Conservation (phyloP, 2,329 filamentous ascomycete genomes). For the Diaporthe humulicola region DNA sequence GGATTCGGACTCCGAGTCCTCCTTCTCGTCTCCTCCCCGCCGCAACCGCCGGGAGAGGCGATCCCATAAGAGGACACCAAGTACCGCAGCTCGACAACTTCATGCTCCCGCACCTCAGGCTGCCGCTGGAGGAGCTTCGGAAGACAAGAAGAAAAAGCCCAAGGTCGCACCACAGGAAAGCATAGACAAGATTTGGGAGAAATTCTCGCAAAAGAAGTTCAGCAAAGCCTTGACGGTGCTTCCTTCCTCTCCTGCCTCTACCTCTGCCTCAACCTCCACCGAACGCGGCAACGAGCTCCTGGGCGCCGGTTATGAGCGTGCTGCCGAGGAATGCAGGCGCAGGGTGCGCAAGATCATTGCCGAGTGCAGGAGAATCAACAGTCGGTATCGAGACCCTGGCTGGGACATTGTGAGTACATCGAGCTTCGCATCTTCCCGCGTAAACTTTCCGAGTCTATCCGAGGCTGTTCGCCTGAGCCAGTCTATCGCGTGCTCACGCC, state of each 20-base stretch:
- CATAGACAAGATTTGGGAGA: conserved; percentile 77
- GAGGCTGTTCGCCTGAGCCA: not conserved
- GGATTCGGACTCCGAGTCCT: conserved; percentile 37
- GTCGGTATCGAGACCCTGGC: conserved; percentile 79
- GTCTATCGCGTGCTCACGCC: too few species aligned
- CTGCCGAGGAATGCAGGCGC: conserved; percentile 72
- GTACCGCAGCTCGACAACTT: not conserved
- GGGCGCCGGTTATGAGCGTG: conserved; percentile 72
- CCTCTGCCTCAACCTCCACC: conserved; percentile 61
- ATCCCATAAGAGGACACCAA: conserved; percentile 2
- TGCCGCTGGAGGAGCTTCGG: conserved; percentile 48
- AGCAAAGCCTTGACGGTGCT: conserved; percentile 75
- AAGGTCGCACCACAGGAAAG: conserved; percentile 73
- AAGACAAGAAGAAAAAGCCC: conserved; percentile 69
- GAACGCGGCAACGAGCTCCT: conserved; percentile 72
- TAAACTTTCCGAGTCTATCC: too few species aligned
- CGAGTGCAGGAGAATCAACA: conserved; percentile 80
- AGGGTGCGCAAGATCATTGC: conserved; percentile 73
- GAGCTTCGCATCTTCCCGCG: not conserved
- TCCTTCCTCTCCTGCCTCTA: conserved; percentile 73
- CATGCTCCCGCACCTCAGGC: conserved; percentile 18
- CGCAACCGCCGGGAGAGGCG: conserved; percentile 25
- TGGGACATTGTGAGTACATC: conserved; percentile 67
- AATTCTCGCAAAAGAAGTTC: conserved; percentile 71
- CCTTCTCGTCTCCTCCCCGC: conserved; percentile 11